Base-by-base conservation (phyloP, 2,329 filamentous ascomycete genomes). In the Colletotrichum sp. region DNA sequence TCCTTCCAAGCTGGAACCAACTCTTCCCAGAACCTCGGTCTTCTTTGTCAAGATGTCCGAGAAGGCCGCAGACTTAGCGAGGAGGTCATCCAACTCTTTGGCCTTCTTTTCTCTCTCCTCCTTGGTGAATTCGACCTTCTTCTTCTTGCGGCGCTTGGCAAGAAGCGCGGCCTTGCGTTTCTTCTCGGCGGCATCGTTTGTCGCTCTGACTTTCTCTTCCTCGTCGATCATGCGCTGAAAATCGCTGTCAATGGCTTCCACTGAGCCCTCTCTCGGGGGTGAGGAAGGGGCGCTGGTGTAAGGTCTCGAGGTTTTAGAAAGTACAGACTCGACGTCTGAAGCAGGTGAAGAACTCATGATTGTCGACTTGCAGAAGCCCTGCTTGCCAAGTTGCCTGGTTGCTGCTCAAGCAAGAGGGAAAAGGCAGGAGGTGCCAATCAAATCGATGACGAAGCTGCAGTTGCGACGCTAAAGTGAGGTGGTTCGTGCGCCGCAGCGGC, bases 21-120 rank as follows among this genome's bases (percentile, higher is more conserved):
- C 91, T 3, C 91, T 88, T 2, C 92, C 92, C 1, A 93, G 85
- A 0, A 90, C 91, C 66, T 92, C 88, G 0, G 92, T 93, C 82
- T 93, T 93, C 71, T 91, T 89, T 0, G 91, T 93, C 2, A 93
- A 80, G 12, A 93, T 92, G 48, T 92, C 90, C 27, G 89, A 91
- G 72, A 93, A 93, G 0, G 91, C 88, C 0, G 88, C 90, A 64
- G 90, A 92, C 80, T 93, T 91, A 57, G 85, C 86, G 0, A 93
- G 84, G 3, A 93, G 83, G 65, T 91, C 88, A 30, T 93, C 90
- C 0, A 93, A 84, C 72, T 93, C 90, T 59, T 86, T 87, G 0
- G 91, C 91, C 78, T 93, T 93, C 1, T 85, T 86, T 61, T 92
- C 90, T 1, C 90, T 85, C 77, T 93, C 91, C 1, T 85, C 83